phyloP scores from a whole-genome alignment of 78 protist species.

The Dictyostelium brefeldianum region DNA sequence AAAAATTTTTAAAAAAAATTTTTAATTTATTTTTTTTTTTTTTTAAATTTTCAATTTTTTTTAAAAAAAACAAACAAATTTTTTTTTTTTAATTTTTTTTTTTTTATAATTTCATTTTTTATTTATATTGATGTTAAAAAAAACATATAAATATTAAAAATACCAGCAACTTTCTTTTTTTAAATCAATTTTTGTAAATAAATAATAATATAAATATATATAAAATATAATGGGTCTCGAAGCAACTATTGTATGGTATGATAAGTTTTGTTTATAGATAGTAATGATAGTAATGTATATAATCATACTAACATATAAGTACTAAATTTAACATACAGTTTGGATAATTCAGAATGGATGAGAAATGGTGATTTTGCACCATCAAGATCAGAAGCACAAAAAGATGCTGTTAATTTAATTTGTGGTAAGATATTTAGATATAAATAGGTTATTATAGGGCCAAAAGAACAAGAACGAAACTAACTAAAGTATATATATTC shows the following conservation, averaged over 20 bases:
- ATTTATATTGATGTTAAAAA: background rate
- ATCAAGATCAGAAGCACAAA: conserved; percentile 88
- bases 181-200: background rate
- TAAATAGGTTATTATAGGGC: background rate
- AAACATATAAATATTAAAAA: background rate
- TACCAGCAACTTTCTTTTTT: background rate
- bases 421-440: conserved; percentile 52
- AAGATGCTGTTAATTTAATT: conserved; percentile 89
- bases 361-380: conserved; percentile 95
- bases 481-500: background rate
- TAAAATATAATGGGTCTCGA: conserved; percentile 63
- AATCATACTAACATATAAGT: background rate
- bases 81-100: background rate
- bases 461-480: background rate
- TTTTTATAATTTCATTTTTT: background rate
- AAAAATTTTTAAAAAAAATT: background rate
- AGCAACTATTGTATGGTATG: conserved; percentile 82
- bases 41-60: background rate
- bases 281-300: background rate
- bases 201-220: conserved; percentile 1
- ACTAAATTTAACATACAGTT: conserved; percentile 6
- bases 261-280: background rate
- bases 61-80: too few relatives aligned
- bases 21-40: background rate
- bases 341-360: conserved; percentile 95